Evolutionary conservation across 257 asterid genomes (phyloP).

Genomic region (Leonotis leonurus): DNA sequence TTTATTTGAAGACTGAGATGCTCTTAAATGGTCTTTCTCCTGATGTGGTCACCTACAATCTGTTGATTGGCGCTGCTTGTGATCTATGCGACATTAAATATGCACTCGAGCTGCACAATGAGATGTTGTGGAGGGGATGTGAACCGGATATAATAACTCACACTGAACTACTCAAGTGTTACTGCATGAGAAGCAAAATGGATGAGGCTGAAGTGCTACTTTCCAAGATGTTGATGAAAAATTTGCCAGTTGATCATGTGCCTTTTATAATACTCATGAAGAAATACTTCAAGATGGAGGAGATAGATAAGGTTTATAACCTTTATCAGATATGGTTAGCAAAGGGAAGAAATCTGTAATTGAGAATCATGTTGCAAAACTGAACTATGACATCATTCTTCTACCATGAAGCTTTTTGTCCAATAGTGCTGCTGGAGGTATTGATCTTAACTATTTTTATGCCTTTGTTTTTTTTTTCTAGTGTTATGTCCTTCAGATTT

Average conservation of each 20-base stretch:
- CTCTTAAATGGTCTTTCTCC: conserved; percentile 43
- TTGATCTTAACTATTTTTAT: neutral
- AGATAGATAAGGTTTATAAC: conserved; percentile 59
- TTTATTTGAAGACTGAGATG: conserved; percentile 60
- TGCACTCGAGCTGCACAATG: conserved; percentile 43
- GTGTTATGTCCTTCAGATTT: neutral
- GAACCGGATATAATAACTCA: conserved; percentile 71
- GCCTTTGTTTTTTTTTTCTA: neutral
- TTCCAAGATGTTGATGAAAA: conserved; percentile 31
- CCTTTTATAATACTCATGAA: conserved; percentile 77
- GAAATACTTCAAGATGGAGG: conserved; percentile 60
- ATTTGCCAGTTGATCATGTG: conserved; percentile 59
- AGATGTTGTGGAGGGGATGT: conserved; percentile 53
- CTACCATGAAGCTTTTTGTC: conserved; percentile 4
- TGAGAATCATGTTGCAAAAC: conserved; percentile 4
- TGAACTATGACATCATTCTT: conserved; percentile 7
- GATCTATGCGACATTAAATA: conserved; percentile 37
- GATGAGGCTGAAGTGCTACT: conserved; percentile 60
- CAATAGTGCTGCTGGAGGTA: conserved; percentile 26
- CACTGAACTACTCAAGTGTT: conserved; percentile 57
- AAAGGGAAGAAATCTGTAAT: conserved; percentile 20
- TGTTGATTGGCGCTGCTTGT: conserved; percentile 69
- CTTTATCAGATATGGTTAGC: conserved; percentile 47
- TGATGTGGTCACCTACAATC: conserved; percentile 67
- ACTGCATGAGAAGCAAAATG: conserved; percentile 40